Evolutionary conservation across 2,329 filamentous ascomycete species (phyloP).

Genomic region (Incumbomyces lentus): DNA sequence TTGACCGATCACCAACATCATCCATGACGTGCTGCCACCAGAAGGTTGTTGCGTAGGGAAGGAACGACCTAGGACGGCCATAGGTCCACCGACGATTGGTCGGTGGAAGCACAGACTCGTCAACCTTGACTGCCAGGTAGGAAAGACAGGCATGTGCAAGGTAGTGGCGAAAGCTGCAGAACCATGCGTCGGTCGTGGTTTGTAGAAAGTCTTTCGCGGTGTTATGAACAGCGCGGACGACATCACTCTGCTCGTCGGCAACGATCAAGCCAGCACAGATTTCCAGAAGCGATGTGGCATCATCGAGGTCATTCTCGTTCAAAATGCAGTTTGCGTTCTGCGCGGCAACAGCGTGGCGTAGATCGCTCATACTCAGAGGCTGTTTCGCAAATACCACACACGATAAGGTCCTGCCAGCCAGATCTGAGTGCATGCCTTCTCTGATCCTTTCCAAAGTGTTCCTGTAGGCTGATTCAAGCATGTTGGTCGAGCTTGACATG

Average conservation of each 20-base stretch:
- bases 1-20: too few species aligned
- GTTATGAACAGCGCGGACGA: conserved; percentile 37
- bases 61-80: too few species aligned
- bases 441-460: conserved; percentile 21
- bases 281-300: conserved; percentile 24
- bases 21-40: too few species aligned
- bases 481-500: conserved; percentile 10
- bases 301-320: conserved; percentile 13
- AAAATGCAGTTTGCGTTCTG: conserved; percentile 2
- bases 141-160: too few species aligned
- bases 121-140: too few species aligned
- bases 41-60: too few species aligned
- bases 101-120: too few species aligned
- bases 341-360: conserved; percentile 20
- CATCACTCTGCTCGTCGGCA: conserved; percentile 29
- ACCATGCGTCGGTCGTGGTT: too few species aligned
- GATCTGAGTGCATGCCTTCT: conserved; percentile 17
- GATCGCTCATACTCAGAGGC: conserved; percentile 17
- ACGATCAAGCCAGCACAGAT: conserved; percentile 35
- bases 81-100: too few species aligned
- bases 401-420: conserved; percentile 15
- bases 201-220: conserved; percentile 38
- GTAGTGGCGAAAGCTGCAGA: too few species aligned
- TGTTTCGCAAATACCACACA: conserved; percentile 17
- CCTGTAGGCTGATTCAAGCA: conserved; percentile 19